A percentile compares a stretch with the other conserved stretches of the same genome.
phyloP scores from a whole-genome alignment of 495 filamentous ascomycete genomes.

The Chaetomium tenue region DNA sequence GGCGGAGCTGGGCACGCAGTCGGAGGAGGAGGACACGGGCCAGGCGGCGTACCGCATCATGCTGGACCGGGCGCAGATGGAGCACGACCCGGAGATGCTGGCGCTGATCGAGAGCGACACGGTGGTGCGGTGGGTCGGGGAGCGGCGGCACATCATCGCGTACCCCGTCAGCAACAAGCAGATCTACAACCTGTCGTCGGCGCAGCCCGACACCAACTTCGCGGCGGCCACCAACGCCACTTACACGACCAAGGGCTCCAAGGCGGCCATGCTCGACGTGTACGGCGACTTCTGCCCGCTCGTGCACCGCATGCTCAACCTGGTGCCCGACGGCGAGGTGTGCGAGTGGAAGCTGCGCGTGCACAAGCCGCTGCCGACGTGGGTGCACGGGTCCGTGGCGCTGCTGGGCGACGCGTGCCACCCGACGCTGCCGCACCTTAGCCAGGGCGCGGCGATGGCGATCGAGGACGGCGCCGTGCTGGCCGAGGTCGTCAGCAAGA shows the following conservation, averaged over 20 bases:
- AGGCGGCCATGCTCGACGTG: conserved; percentile 63
- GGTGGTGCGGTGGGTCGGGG: conserved; percentile 78
- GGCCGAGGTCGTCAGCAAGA: conserved; percentile 58
- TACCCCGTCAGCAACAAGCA: conserved; percentile 72
- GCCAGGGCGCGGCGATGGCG: conserved; percentile 81
- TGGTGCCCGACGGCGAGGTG: conserved; percentile 78
- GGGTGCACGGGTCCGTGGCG: conserved; percentile 64
- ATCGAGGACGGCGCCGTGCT: conserved; percentile 78
- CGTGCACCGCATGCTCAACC: conserved; percentile 67
- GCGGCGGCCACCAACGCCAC: conserved; percentile 68
- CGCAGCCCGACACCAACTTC: conserved; percentile 73
- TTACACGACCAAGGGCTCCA: conserved; percentile 72
- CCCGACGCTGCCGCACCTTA: conserved; percentile 72
- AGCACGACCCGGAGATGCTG: conserved; percentile 63
- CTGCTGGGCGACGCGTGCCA: conserved; percentile 79
- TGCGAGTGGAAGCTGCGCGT: conserved; percentile 78
- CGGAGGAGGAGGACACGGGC: conserved; percentile 65
- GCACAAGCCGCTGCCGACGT: conserved; percentile 66
- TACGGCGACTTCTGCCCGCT: conserved; percentile 70
- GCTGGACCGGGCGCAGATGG: conserved; percentile 66
- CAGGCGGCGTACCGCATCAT: conserved; percentile 86
- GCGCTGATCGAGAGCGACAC: conserved; percentile 62
- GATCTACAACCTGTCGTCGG: conserved; percentile 76
- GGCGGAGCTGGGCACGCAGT: conserved; percentile 50
- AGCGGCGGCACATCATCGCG: conserved; percentile 76